Percentiles rank a stretch among this genome's conserved stretches.
phyloP scores from a whole-genome alignment of 345 rosid species.

The Brassica nigra region DNA sequence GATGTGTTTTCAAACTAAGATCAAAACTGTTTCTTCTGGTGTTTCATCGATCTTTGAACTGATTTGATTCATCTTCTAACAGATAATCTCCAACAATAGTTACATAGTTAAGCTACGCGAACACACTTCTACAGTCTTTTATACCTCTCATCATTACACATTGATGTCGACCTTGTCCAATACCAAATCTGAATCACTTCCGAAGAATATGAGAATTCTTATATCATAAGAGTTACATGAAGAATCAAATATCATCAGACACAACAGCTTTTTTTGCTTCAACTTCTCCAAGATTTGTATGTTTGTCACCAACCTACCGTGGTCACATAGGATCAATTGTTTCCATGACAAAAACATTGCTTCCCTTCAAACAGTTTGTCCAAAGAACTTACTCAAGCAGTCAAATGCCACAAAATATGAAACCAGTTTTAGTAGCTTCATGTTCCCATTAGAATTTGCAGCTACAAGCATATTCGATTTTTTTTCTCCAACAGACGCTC shows the following conservation, averaged over 20 bases:
- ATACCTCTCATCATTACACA: constrained; percentile 31
- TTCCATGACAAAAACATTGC: constrained; percentile 12
- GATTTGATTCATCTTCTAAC: background rate
- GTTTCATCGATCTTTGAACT: no score
- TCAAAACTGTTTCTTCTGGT: no score
- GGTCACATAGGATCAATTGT: constrained; percentile 8
- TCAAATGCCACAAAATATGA: constrained; percentile 15
- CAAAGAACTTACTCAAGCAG: constrained; percentile 11
- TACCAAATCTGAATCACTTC: constrained; percentile 23
- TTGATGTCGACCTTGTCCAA: constrained; percentile 10
- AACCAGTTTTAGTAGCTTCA: constrained; percentile 69
- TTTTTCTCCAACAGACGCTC: constrained; percentile 86
- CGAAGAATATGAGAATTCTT: constrained; percentile 17
- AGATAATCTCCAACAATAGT: background rate
- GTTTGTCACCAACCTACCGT: background rate
- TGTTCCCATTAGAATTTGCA: constrained; percentile 82
- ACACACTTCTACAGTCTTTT: constrained; percentile 16
- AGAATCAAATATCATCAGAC: constrained; percentile 2
- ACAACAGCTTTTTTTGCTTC: constrained; percentile 16
- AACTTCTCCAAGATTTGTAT: constrained; percentile 3
- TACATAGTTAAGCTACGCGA: background rate
- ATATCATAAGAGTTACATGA: constrained; percentile 22
- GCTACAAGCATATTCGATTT: constrained; percentile 72
- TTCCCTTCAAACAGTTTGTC: constrained; percentile 14
- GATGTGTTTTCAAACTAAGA: no score